Conservation (phyloP, 1,284 basidiomycete species). For the Tetrapyrgos nigripes region DNA sequence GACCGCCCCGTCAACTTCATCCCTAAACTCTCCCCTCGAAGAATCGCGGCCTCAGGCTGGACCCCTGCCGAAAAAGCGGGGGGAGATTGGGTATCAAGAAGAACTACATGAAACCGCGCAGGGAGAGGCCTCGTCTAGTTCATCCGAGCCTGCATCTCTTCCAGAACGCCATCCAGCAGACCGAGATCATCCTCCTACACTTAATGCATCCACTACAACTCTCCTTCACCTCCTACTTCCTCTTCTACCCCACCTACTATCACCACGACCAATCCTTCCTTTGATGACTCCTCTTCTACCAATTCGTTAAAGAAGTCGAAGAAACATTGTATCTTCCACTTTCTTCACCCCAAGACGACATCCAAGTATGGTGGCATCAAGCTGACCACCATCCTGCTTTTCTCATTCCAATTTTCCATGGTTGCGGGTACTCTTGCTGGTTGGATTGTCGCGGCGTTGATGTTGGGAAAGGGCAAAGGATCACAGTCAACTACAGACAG, state of each 20-base stretch:
- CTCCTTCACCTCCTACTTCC: constrained; percentile 20
- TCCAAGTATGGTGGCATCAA: constrained; percentile 52
- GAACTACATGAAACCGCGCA: constrained; percentile 38
- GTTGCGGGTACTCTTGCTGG: constrained; percentile 57
- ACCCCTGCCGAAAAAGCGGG: constrained; percentile 66
- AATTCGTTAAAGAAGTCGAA: constrained; percentile 31
- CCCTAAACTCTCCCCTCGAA: constrained; percentile 19
- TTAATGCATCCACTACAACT: constrained; percentile 16
- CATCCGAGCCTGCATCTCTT: constrained; percentile 18
- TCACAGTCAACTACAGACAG: constrained; percentile 5
- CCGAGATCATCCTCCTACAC: constrained; percentile 39
- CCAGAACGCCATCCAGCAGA: constrained; percentile 66
- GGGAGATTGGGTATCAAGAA: constrained; percentile 68
- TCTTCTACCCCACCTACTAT: constrained; percentile 21
- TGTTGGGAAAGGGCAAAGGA: constrained; percentile 2
- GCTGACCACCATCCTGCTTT: constrained; percentile 50
- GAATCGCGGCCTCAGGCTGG: constrained; percentile 55
- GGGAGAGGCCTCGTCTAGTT: constrained; percentile 12
- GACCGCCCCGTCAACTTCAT: constrained; percentile 16
- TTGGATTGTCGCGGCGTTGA: constrained; percentile 56
- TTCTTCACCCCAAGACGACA: constrained; percentile 47
- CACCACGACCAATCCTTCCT: constrained; percentile 23
- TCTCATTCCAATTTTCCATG: constrained; percentile 49
- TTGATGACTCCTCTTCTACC: constrained; percentile 27
- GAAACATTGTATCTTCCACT: constrained; percentile 41